Conservation (phyloP, 805 yeast species). For the Pichia membranifaciens region DNA sequence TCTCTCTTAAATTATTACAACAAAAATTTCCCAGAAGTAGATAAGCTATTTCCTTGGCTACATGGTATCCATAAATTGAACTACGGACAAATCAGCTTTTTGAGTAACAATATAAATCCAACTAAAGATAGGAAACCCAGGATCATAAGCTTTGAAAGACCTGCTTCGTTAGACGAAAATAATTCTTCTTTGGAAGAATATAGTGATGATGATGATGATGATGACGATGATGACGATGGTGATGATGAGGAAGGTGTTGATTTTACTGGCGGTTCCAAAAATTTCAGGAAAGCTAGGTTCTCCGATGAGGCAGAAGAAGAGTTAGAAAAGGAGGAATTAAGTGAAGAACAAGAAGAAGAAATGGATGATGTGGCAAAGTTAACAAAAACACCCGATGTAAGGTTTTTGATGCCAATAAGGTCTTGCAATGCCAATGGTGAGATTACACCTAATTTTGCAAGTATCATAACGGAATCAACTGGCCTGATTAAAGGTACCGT, state of each 20-base stretch:
- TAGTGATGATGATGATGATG: background rate
- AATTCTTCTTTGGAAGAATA: slow-evolving; percentile 14
- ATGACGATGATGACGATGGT: slow-evolving; percentile 6
- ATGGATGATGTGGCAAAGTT: slow-evolving; percentile 1
- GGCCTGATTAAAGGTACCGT: slow-evolving; percentile 52
- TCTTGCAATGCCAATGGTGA: slow-evolving; percentile 27
- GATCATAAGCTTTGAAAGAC: slow-evolving; percentile 14
- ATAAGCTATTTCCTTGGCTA: slow-evolving; percentile 80
- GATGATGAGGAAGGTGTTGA: slow-evolving; percentile 4
- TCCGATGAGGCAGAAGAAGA: background rate
- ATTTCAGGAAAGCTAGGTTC: background rate
- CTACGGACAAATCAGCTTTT: slow-evolving; percentile 47
- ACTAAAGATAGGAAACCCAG: slow-evolving; percentile 7
- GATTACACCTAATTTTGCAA: slow-evolving; percentile 25
- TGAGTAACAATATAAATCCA: slow-evolving; percentile 20
- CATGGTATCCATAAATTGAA: slow-evolving; percentile 66
- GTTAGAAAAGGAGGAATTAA: slow-evolving; percentile 1
- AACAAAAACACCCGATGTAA: slow-evolving; percentile 20
- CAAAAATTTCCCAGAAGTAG: slow-evolving; percentile 53
- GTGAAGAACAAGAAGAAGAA: background rate
- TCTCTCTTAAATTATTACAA: slow-evolving; percentile 21
- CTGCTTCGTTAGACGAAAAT: slow-evolving; percentile 8
- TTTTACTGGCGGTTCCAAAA: background rate
- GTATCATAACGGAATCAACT: slow-evolving; percentile 33
- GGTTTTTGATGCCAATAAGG: slow-evolving; percentile 28